Evolutionary conservation across 2,329 filamentous ascomycete species (phyloP), one percentile per base, ranked within the genome.

Genomic region (Neofusicoccum cordaticola): DNA sequence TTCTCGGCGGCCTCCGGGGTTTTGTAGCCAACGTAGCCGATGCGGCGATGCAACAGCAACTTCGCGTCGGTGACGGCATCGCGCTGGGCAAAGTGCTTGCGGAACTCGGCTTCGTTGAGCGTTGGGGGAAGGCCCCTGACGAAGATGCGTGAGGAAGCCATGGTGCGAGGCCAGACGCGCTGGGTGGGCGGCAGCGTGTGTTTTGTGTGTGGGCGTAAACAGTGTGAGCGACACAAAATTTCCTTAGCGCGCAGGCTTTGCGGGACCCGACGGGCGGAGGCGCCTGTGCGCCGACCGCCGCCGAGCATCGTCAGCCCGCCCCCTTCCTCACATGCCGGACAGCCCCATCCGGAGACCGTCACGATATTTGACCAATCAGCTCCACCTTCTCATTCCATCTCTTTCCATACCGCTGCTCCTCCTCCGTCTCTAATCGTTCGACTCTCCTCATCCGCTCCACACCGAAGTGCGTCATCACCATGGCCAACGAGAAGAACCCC

Each of bases 1-100:
- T 88, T 86, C 65, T 86, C 83, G 64, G 95, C 95, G 75, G 92
- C 90, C 67, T 94, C 87, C 13, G 90, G 82, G 60, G 86, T 91
- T 80, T 91, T 93, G 83, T 94, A 98, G 68, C 95, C 95, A 66
- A 99, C 88, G 84, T 97, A 99, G 71, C 93, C 95, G 78, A 99
- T 97, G 70, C 93, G 87, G 72, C 95, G 88, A 73, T 93, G 88
- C 5, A 92, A 87, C 74, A 98, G 91, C 75, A 97, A 86, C 84
- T 96, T 96, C 72, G 93, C 87, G 80, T 99, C 95, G 62, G 94
- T 98, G 74, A 97, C 87, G 68, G 90, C 83, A 67, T 86, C 86
- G 67, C 89, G 89, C 71, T 86, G 85, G 66, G 90, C 86, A 78
- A 99, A 99, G 80, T 98, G 93, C 75, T 91, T 93, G 75, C 88